Evolutionary conservation across 2,329 filamentous ascomycete species (phyloP).

Genomic region (Cladosporium sp.): DNA sequence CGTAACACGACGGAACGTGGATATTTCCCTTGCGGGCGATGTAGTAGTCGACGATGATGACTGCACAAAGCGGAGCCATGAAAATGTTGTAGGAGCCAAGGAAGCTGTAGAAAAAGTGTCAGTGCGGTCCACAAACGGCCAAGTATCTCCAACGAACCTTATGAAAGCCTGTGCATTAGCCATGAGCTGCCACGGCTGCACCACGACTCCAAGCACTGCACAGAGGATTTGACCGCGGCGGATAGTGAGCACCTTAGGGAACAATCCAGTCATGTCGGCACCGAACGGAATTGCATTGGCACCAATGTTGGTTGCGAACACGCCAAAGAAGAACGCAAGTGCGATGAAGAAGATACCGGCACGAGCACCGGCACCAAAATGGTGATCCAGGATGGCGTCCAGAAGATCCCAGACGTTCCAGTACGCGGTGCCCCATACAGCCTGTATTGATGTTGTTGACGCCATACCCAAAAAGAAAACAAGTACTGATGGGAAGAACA

Average conservation of each 20-base stretch:
- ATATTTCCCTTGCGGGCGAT: conserved; percentile 39
- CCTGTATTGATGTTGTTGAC: conserved; percentile 42
- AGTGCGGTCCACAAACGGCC: not conserved
- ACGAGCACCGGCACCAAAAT: conserved; percentile 39
- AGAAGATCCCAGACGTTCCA: conserved; percentile 35
- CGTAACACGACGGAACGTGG: conserved; percentile 38
- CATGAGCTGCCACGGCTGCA: conserved; percentile 78
- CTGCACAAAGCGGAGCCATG: conserved; percentile 37
- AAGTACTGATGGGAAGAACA: conserved; percentile 39
- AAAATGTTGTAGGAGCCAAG: conserved; percentile 41
- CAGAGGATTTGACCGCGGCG: conserved; percentile 84
- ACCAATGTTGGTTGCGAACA: conserved; percentile 45
- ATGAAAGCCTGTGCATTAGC: conserved; percentile 37
- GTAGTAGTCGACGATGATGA: conserved; percentile 41
- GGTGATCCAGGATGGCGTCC: conserved; percentile 30
- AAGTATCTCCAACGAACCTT: conserved; percentile 15
- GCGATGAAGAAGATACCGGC: conserved; percentile 48
- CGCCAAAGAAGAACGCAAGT: conserved; percentile 43
- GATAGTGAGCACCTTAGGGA: conserved; percentile 60
- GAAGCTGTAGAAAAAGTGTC: conserved; percentile 32
- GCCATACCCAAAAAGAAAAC: conserved; percentile 45
- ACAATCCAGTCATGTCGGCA: conserved; percentile 51
- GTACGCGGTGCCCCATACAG: conserved; percentile 35
- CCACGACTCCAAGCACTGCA: conserved; percentile 71
- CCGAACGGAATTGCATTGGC: conserved; percentile 53